These are phyloP conservation scores for Cucumis sativus DNA, from an alignment of 306 rosid species.

Conservation along the genomic window DNA sequence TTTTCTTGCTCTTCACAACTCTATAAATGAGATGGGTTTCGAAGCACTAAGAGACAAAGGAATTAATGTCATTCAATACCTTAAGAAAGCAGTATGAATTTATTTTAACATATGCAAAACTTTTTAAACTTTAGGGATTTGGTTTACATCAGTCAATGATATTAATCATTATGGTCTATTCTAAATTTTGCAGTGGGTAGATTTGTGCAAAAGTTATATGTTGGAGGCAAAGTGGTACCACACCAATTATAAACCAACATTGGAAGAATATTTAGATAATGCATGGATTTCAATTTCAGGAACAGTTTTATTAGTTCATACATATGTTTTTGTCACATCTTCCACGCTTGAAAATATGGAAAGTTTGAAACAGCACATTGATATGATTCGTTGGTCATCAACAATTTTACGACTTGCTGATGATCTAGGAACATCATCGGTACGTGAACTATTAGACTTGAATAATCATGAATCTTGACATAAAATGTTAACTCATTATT, in stretches of 20 bases:
- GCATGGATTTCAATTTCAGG: background rate
- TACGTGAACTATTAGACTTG: background rate
- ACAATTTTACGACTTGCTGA: background rate
- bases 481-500: too few relatives aligned
- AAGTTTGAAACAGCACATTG: background rate
- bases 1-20: background rate
- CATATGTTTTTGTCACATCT: background rate
- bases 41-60: background rate
- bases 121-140: background rate
- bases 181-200: background rate
- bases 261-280: background rate
- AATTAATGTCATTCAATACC: background rate
- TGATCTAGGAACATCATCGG: background rate
- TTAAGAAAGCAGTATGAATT: conserved; percentile 1
- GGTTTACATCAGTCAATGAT: background rate
- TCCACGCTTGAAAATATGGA: background rate
- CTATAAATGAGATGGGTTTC: background rate
- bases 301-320: background rate
- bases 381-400: background rate
- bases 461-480: too few relatives aligned
- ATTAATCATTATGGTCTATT: background rate
- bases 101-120: background rate
- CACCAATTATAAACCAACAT: background rate
- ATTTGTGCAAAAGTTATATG: background rate
- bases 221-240: background rate